These are phyloP conservation scores for Prunus persica DNA, from an alignment of 306 rosid genomes.

Conservation along the genomic window DNA sequence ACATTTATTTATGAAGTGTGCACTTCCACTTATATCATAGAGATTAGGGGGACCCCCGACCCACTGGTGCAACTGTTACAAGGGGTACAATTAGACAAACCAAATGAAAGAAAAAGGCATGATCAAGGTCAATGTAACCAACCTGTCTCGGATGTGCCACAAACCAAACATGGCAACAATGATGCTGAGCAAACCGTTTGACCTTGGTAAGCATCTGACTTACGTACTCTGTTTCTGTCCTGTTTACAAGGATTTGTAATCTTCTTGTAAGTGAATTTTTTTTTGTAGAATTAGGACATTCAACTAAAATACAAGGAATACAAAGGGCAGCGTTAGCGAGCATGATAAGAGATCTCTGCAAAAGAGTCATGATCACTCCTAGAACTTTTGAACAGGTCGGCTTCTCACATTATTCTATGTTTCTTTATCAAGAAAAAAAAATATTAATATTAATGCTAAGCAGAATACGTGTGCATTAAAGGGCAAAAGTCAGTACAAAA, in stretches of 20 bases:
- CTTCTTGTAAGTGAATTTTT: not conserved
- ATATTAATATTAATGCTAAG: not conserved
- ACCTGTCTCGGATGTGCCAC: conserved; percentile 99
- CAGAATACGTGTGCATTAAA: not conserved
- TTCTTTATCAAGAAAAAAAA: too few species aligned
- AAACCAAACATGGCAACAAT: conserved; percentile 96
- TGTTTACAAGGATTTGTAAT: conserved; percentile 23
- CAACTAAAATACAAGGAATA: not conserved
- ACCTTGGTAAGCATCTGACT: conserved; percentile 91
- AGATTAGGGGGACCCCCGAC: conserved; percentile 78
- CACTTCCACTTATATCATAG: conserved; percentile 96
- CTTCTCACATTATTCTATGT: not conserved
- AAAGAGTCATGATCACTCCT: not conserved
- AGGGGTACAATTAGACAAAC: conserved; percentile 20
- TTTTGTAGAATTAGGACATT: not conserved
- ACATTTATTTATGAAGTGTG: conserved; percentile 89
- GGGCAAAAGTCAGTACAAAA: not conserved
- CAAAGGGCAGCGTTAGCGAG: not conserved
- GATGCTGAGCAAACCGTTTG: conserved; percentile 93
- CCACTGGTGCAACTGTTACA: conserved; percentile 74
- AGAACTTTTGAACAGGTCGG: not conserved
- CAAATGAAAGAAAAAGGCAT: not conserved
- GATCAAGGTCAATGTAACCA: conserved; percentile 11
- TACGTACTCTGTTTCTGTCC: conserved; percentile 95
- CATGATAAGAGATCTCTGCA: not conserved